These are phyloP conservation scores for Penicillium diatomitis DNA, from an alignment of 495 filamentous ascomycete genomes.

Conservation along the genomic window DNA sequence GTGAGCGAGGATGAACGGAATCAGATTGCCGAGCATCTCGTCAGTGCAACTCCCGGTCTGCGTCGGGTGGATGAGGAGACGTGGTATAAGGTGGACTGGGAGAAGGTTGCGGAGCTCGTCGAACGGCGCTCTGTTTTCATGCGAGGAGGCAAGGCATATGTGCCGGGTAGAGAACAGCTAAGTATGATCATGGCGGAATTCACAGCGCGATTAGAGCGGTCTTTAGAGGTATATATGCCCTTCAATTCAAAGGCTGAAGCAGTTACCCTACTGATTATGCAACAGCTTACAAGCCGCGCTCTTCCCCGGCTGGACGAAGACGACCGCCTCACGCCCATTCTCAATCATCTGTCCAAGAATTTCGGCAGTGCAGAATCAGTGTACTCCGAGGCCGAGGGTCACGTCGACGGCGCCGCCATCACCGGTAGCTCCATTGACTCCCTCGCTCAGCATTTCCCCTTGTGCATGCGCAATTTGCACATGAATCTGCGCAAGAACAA, in stretches of 20 bases:
- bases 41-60: constrained; percentile 41
- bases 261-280: neutral
- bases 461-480: constrained; percentile 91
- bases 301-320: constrained; percentile 93
- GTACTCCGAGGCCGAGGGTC: constrained; percentile 52
- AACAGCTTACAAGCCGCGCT: constrained; percentile 72
- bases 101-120: constrained; percentile 81
- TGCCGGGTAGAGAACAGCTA: constrained; percentile 75
- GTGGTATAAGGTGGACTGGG: constrained; percentile 96
- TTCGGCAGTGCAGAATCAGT: constrained; percentile 83
- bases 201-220: constrained; percentile 61
- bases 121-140: constrained; percentile 70
- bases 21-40: constrained; percentile 42
- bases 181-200: constrained; percentile 88
- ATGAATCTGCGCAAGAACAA: constrained; percentile 70
- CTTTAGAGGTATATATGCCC: constrained; percentile 57
- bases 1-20: constrained; percentile 68
- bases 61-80: constrained; percentile 62
- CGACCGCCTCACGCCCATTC: constrained; percentile 86
- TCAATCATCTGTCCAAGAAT: constrained; percentile 84
- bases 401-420: constrained; percentile 58
- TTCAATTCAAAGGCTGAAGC: neutral
- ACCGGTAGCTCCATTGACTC: constrained; percentile 70
- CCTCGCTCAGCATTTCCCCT: constrained; percentile 80
- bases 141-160: constrained; percentile 78